These are phyloP conservation scores for Acer campestre DNA, from an alignment of 345 rosid species.

Conservation along the genomic window DNA sequence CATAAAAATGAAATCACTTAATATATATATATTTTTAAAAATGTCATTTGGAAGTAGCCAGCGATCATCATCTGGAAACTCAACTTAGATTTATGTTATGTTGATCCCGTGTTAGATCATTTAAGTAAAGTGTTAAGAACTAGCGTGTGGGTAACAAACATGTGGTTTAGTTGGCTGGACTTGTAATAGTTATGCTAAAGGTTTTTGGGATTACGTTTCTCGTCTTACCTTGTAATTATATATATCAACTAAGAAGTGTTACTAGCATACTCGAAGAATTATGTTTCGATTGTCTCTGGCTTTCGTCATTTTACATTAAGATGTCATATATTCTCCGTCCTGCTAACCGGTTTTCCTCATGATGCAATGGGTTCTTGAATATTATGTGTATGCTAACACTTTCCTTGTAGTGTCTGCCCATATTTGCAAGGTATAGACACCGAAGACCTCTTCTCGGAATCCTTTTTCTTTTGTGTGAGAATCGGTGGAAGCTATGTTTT, in stretches of 20 bases:
- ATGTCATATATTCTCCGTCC: not conserved
- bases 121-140: not conserved
- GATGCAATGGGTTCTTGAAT: not conserved
- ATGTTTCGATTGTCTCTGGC: not conserved
- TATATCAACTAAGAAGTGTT: too few species aligned
- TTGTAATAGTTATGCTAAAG: not conserved
- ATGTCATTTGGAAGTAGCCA: not conserved
- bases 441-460: not conserved
- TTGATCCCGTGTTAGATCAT: not conserved
- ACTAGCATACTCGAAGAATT: not conserved
- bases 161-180: too few species aligned
- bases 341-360: not conserved
- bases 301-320: too few species aligned
- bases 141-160: too few species aligned
- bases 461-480: not conserved
- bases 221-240: not conserved
- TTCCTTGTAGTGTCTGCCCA: slow-evolving; percentile 12
- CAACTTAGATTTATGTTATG: not conserved
- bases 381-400: slow-evolving; percentile 4
- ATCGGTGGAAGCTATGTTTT: not conserved
- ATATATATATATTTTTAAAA: not conserved
- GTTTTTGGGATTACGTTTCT: not conserved
- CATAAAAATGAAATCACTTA: not conserved
- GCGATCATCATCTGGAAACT: not conserved
- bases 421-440: slow-evolving; percentile 8